These are phyloP conservation scores for Gastrodia elata DNA, from an alignment of 106 monocot genomes.

Conservation along the genomic window DNA sequence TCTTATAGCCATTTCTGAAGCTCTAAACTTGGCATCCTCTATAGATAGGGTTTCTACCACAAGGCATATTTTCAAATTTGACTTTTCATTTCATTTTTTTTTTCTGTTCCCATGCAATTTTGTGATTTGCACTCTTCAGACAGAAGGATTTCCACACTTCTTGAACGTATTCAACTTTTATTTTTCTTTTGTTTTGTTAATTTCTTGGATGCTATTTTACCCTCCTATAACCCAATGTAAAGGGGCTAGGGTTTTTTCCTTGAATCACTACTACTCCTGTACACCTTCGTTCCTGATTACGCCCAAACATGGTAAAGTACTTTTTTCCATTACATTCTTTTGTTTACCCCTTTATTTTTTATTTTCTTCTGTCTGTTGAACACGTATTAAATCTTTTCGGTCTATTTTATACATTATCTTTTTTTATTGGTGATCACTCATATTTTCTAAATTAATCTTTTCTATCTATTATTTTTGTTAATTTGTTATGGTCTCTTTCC, in stretches of 20 bases:
- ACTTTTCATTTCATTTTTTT: neutral
- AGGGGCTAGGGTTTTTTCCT: too few relatives aligned
- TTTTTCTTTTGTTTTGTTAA: neutral
- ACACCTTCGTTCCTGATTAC: too few relatives aligned
- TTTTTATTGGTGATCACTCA: neutral
- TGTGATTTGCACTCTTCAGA: neutral
- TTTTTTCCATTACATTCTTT: too few relatives aligned
- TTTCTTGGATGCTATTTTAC: neutral
- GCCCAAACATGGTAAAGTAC: too few relatives aligned
- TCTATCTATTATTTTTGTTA: neutral
- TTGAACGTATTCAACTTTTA: neutral
- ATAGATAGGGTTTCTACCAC: neutral
- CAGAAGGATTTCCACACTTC: neutral
- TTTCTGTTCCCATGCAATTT: neutral
- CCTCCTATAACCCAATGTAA: too few relatives aligned
- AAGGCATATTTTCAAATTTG: neutral
- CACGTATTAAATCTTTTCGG: neutral
- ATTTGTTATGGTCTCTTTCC: neutral
- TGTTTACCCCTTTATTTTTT: too few relatives aligned
- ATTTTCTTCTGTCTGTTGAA: neutral
- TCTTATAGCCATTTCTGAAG: neutral
- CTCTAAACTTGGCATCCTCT: neutral
- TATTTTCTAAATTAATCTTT: neutral
- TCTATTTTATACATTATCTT: neutral
- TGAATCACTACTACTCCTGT: too few relatives aligned